Evolutionary conservation across 148 eudicot genomes (phyloP).

Genomic region (Cornus florida): DNA sequence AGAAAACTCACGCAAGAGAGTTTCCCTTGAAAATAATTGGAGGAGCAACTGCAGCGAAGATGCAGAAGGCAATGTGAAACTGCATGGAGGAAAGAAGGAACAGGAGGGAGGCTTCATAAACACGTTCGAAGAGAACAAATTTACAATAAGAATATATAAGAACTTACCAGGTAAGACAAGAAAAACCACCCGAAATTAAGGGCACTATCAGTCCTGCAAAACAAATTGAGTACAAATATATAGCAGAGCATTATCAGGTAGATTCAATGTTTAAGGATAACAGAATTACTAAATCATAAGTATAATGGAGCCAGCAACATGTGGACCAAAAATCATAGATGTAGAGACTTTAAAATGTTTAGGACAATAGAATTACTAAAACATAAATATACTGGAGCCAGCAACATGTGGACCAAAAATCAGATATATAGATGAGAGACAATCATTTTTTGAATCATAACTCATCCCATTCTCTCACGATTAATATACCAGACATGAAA

Average conservation of each 20-base stretch:
- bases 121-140: background rate
- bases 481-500: background rate
- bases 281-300: too few relatives aligned
- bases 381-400: background rate
- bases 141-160: background rate
- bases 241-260: background rate
- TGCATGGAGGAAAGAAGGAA: constrained; percentile 29
- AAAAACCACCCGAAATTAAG: constrained; percentile 87
- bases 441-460: background rate
- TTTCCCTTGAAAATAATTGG: constrained; percentile 81
- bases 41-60: constrained; percentile 85
- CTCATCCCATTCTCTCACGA: background rate
- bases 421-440: background rate
- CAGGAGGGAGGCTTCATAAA: constrained; percentile 14
- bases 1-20: constrained; percentile 75
- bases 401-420: background rate
- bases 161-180: constrained; percentile 64
- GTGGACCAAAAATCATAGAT: background rate
- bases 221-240: background rate
- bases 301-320: too few relatives aligned
- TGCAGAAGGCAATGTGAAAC: constrained; percentile 85
- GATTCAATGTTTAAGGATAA: background rate
- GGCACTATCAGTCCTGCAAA: constrained; percentile 84
- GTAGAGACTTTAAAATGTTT: background rate
- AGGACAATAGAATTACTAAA: too few relatives aligned